Evolutionary conservation across 2,329 filamentous ascomycete species (phyloP).

Genomic region (Magnaporthiopsis rhizophila): DNA sequence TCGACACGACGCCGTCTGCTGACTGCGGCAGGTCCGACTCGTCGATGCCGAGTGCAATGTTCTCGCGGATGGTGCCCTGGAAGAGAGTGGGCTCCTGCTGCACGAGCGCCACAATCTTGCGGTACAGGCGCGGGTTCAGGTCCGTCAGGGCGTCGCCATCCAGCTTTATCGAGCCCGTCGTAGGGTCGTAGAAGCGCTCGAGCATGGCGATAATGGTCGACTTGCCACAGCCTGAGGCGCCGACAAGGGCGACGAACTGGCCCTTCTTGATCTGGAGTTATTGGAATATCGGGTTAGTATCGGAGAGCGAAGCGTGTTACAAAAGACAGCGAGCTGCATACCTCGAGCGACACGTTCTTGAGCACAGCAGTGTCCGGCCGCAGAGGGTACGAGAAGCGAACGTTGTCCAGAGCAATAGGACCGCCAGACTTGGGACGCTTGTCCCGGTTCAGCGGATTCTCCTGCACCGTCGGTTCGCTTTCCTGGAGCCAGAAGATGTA

Average conservation of each 20-base stretch:
- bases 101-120: conserved; percentile 44
- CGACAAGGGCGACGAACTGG: conserved; percentile 46
- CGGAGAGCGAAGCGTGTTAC: not conserved
- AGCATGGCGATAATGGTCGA: conserved; percentile 50
- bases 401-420: not conserved
- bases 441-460: not conserved
- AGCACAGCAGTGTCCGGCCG: conserved; percentile 31
- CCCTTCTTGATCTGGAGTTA: conserved; percentile 31
- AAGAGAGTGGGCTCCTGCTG: conserved; percentile 49
- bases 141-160: conserved; percentile 12
- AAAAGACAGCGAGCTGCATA: not conserved
- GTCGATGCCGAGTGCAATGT: conserved; percentile 31
- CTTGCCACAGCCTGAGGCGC: conserved; percentile 52
- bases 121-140: conserved; percentile 41
- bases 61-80: conserved; percentile 36
- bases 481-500: conserved; percentile 39
- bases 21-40: conserved; percentile 45
- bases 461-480: conserved; percentile 8
- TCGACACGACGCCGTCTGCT: conserved; percentile 47
- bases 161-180: conserved; percentile 36
- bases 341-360: conserved; percentile 25
- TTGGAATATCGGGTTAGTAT: not conserved
- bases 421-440: conserved; percentile 22
- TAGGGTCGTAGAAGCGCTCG: conserved; percentile 35
- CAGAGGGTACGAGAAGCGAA: conserved; percentile 13